Percentiles rank a stretch among this genome's conserved stretches.
Conservation (phyloP, 2,329 filamentous ascomycete genomes). For the Aureobasidium sp. region DNA sequence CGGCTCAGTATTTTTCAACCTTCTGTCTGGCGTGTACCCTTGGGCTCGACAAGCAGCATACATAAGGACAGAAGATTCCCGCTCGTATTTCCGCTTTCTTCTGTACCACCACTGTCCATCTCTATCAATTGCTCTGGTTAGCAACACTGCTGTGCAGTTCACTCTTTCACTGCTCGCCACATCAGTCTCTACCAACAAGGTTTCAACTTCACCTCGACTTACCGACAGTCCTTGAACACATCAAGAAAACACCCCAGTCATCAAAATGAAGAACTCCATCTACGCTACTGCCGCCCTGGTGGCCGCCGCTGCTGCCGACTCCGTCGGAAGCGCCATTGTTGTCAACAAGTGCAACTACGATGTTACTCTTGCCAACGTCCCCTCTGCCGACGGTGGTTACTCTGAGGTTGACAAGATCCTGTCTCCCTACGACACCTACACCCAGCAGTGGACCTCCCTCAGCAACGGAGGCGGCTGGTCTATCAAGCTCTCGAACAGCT, state of each 20-base stretch:
- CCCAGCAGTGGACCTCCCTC: conserved; percentile 28
- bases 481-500: conserved; percentile 30
- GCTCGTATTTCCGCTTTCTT: conserved; percentile 4
- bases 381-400: conserved; percentile 23
- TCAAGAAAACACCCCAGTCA: conserved; percentile 16
- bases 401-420: conserved; percentile 21
- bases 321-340: conserved; percentile 23
- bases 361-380: conserved; percentile 25
- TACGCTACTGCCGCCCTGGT: conserved; percentile 23
- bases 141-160: conserved; percentile 29
- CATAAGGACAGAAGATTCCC: conserved; percentile 16
- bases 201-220: neutral
- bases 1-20: conserved; percentile 16
- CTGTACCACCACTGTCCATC: conserved; percentile 20
- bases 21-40: conserved; percentile 9
- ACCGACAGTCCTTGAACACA: conserved; percentile 2
- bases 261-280: conserved; percentile 21
- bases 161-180: conserved; percentile 23
- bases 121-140: conserved; percentile 25
- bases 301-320: conserved; percentile 15
- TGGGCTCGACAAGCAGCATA: conserved; percentile 1
- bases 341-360: conserved; percentile 27
- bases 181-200: conserved; percentile 22
- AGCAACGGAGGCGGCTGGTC: conserved; percentile 29
- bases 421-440: conserved; percentile 21